phyloP scores from a whole-genome alignment of 1,139 yeast genomes.

The Insectozyma bohioensis region DNA sequence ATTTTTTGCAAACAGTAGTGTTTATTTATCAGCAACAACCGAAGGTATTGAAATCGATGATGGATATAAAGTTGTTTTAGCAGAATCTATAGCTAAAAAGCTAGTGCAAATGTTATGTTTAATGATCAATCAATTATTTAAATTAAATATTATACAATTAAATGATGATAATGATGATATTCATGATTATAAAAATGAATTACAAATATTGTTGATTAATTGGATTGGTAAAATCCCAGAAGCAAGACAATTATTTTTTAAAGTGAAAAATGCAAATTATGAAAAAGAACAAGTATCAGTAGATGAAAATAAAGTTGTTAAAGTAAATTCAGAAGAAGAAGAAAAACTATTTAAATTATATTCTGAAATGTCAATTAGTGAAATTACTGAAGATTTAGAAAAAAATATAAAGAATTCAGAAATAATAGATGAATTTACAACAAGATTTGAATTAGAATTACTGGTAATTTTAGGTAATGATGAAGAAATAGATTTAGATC shows the following conservation, averaged over 20 bases:
- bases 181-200: slow-evolving; percentile 53
- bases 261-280: slow-evolving; percentile 24
- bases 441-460: slow-evolving; percentile 19
- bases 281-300: slow-evolving; percentile 13
- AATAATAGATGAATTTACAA: slow-evolving; percentile 15
- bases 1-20: slow-evolving; percentile 56
- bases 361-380: slow-evolving; percentile 12
- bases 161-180: slow-evolving; percentile 26
- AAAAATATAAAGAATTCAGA: slow-evolving; percentile 13
- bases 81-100: slow-evolving; percentile 47
- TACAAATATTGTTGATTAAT: slow-evolving; percentile 56
- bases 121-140: slow-evolving; percentile 54
- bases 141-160: slow-evolving; percentile 43
- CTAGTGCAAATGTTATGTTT: slow-evolving; percentile 56
- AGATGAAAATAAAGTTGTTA: slow-evolving; percentile 13
- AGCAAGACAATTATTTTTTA: slow-evolving; percentile 41
- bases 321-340: slow-evolving; percentile 8
- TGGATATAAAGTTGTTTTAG: slow-evolving; percentile 34
- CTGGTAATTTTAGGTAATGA: slow-evolving; percentile 9
- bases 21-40: slow-evolving; percentile 44
- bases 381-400: slow-evolving; percentile 21
- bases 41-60: slow-evolving; percentile 37
- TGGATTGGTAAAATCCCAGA: slow-evolving; percentile 56
- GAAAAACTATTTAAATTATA: slow-evolving; percentile 13
- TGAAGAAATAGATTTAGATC: slow-evolving; percentile 4